Percentiles rank a stretch among this genome's conserved stretches.
These are phyloP conservation scores for Diaporthe sp. DNA, from an alignment of 2,329 filamentous ascomycete species.

Conservation along the genomic window DNA sequence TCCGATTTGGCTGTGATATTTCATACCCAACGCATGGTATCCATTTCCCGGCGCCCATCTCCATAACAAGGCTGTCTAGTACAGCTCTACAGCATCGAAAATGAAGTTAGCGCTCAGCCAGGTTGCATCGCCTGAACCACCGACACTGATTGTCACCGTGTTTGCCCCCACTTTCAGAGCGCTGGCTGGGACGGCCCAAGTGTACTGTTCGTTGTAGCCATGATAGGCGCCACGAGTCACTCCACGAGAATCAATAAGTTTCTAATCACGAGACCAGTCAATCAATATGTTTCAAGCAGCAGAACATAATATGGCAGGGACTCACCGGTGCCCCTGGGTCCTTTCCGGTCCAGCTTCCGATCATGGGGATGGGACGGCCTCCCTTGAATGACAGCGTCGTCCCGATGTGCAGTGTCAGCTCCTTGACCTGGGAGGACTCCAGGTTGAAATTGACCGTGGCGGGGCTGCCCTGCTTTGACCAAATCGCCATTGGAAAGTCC, in stretches of 20 bases:
- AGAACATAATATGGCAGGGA: background rate
- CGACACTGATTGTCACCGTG: constrained; percentile 58
- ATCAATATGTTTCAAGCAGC: too few relatives aligned
- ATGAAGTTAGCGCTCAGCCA: constrained; percentile 36
- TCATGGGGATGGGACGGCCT: constrained; percentile 58
- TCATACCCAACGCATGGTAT: background rate
- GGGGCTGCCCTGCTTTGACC: constrained; percentile 58
- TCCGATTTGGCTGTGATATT: background rate
- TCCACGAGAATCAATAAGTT: constrained; percentile 65
- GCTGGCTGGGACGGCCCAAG: constrained; percentile 60
- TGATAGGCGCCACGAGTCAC: constrained; percentile 68
- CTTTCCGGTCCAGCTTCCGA: constrained; percentile 45
- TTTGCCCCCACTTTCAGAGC: constrained; percentile 62
- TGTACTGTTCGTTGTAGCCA: constrained; percentile 66
- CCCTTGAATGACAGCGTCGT: constrained; percentile 68
- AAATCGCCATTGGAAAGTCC: constrained; percentile 68
- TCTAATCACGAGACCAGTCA: constrained; percentile 44
- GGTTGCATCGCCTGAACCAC: constrained; percentile 7
- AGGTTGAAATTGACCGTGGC: constrained; percentile 63
- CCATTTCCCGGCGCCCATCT: background rate
- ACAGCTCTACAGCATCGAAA: constrained; percentile 45
- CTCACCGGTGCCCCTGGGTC: constrained; percentile 37
- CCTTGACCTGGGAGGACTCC: constrained; percentile 49
- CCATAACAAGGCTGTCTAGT: background rate
- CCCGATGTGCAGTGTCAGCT: constrained; percentile 63